These are phyloP conservation scores for Fomitiporia mediterranea DNA, from an alignment of 1,284 basidiomycete species.

Conservation along the genomic window DNA sequence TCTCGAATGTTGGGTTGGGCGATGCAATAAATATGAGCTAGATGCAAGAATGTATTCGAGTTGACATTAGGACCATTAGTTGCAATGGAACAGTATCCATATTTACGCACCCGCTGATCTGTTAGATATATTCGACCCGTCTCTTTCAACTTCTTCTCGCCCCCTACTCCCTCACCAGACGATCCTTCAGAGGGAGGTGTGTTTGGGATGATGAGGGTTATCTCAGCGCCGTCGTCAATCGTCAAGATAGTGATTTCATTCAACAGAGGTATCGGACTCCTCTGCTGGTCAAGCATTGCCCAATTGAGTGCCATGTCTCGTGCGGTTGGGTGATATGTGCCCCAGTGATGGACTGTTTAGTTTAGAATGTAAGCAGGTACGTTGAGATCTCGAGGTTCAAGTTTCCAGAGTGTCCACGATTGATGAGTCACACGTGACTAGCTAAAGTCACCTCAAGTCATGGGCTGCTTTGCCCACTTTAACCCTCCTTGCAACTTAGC, in stretches of 20 bases:
- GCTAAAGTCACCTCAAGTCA: too few relatives aligned
- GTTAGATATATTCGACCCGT: conserved; percentile 58
- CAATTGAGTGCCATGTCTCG: conserved; percentile 69
- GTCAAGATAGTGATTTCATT: conserved; percentile 55
- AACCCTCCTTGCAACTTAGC: too few relatives aligned
- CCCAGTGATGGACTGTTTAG: not conserved
- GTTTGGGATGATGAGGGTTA: conserved; percentile 54
- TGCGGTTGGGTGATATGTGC: not conserved
- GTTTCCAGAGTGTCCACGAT: too few relatives aligned
- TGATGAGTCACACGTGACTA: not conserved
- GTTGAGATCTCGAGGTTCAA: not conserved
- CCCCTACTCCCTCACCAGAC: conserved; percentile 47
- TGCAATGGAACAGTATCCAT: conserved; percentile 4
- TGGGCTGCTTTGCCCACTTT: too few relatives aligned
- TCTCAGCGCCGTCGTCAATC: conserved; percentile 52
- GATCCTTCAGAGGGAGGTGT: conserved; percentile 38
- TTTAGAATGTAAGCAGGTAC: not conserved
- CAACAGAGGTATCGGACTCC: conserved; percentile 58
- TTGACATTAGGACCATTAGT: not conserved
- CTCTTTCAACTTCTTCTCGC: conserved; percentile 53
- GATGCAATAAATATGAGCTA: conserved; percentile 63
- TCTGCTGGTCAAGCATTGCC: conserved; percentile 57
- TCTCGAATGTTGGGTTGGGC: conserved; percentile 41
- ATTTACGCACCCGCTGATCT: conserved; percentile 60
- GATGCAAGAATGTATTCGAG: conserved; percentile 7